Conservation (phyloP, 2,329 filamentous ascomycete species). For the Neodidymelliopsis sp. region DNA sequence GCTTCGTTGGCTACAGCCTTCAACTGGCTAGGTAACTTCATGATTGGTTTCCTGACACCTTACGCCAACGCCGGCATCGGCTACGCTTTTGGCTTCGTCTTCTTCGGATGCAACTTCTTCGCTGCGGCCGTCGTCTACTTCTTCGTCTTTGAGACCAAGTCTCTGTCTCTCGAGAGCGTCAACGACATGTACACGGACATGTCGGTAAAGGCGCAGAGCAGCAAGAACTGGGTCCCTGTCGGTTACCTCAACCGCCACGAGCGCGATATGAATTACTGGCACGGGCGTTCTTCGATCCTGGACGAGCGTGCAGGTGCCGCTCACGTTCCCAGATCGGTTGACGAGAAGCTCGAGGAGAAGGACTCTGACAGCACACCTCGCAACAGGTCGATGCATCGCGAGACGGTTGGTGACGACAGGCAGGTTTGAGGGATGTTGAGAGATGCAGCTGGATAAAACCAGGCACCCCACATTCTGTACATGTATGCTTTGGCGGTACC, state of each 20-base stretch:
- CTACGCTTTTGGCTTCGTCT: constrained; percentile 46
- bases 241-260: constrained; percentile 42
- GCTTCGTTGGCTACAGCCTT: constrained; percentile 44
- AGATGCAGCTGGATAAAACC: neutral
- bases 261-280: constrained; percentile 40
- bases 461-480: neutral
- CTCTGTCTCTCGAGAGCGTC: constrained; percentile 45
- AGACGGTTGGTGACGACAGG: constrained; percentile 25
- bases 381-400: constrained; percentile 32
- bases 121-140: constrained; percentile 43
- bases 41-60: constrained; percentile 47
- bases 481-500: neutral
- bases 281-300: constrained; percentile 30
- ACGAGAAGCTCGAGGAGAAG: constrained; percentile 31
- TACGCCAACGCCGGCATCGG: constrained; percentile 44
- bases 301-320: constrained; percentile 19
- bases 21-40: constrained; percentile 50
- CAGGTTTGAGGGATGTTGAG: constrained; percentile 8
- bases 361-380: constrained; percentile 29
- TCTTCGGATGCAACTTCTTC: constrained; percentile 46
- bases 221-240: constrained; percentile 44
- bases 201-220: constrained; percentile 36
- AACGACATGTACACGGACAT: constrained; percentile 46
- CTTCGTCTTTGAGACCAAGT: constrained; percentile 47
- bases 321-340: constrained; percentile 16